phyloP scores from a whole-genome alignment of 2,329 filamentous ascomycete genomes.

The Fusarium fracticaudum region DNA sequence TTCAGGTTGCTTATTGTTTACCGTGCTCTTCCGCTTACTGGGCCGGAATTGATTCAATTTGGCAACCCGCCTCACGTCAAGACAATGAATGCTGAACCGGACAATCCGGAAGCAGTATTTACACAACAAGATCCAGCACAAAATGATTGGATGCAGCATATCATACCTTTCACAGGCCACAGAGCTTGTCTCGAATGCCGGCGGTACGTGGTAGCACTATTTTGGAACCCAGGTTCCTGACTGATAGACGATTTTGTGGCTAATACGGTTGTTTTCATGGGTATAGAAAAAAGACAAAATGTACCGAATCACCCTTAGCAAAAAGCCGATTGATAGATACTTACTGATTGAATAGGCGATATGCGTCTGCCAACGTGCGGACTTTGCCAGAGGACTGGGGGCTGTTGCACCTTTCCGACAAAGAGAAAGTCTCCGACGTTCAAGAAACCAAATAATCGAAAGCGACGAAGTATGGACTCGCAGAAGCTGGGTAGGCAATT shows the following conservation, averaged over 20 bases:
- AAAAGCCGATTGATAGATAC: neutral
- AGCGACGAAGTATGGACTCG: neutral
- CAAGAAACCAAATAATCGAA: neutral
- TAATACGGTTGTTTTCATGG: neutral
- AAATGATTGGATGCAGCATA: neutral
- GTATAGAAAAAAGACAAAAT: neutral
- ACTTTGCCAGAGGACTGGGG: neutral
- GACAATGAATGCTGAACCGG: neutral
- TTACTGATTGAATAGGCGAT: neutral
- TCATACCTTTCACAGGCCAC: neutral
- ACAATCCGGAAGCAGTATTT: neutral
- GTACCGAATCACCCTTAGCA: rapidly evolving
- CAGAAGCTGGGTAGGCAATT: neutral
- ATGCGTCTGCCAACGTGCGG: neutral
- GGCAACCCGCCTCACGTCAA: neutral
- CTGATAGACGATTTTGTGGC: neutral
- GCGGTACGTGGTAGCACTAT: neutral
- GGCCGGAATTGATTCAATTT: neutral
- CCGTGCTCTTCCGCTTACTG: no score
- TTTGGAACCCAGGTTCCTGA: neutral
- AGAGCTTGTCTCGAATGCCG: neutral
- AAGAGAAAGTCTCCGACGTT: neutral
- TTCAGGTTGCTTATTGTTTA: no score
- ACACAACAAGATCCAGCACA: no score
- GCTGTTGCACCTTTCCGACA: neutral